A percentile compares a stretch with the other conserved stretches of the same genome.
Evolutionary conservation across 2,329 filamentous ascomycete species (phyloP).

Genomic region (Aureobasidium musti): DNA sequence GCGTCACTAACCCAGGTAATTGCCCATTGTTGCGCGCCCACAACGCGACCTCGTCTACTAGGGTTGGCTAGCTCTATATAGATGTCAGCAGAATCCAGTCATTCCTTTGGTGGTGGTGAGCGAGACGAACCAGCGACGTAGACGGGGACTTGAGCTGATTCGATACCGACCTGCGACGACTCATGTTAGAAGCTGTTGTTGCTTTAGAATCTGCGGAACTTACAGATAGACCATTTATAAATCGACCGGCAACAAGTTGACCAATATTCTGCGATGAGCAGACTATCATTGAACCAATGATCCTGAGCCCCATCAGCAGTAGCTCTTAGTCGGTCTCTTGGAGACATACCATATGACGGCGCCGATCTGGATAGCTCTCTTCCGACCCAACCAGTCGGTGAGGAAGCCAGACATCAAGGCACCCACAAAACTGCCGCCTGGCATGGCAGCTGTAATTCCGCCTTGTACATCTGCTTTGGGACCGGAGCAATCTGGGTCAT

Average conservation of each 20-base stretch:
- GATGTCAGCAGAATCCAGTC: no score
- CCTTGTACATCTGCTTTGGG: conserved; percentile 61
- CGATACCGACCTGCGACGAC: conserved; percentile 56
- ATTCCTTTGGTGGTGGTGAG: no score
- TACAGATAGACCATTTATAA: conserved; percentile 72
- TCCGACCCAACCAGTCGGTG: conserved; percentile 60
- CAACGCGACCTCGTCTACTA: not conserved
- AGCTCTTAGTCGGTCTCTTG: not conserved
- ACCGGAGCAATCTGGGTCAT: conserved; percentile 51
- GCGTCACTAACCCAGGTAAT: no score
- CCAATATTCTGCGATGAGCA: conserved; percentile 64
- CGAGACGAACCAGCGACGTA: conserved; percentile 63
- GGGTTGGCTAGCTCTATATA: not conserved
- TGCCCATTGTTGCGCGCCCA: not conserved
- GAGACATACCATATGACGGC: conserved; percentile 36
- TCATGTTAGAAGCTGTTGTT: not conserved
- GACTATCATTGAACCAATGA: conserved; percentile 63
- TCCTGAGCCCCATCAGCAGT: conserved; percentile 45
- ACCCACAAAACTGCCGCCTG: conserved; percentile 68
- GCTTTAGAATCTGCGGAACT: not conserved
- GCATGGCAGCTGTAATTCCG: conserved; percentile 70
- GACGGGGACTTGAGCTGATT: conserved; percentile 67
- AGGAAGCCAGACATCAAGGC: conserved; percentile 61
- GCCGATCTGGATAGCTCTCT: conserved; percentile 56
- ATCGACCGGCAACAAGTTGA: conserved; percentile 70